Conservation (phyloP, 345 rosid genomes). For the Rubroshorea leprosula region DNA sequence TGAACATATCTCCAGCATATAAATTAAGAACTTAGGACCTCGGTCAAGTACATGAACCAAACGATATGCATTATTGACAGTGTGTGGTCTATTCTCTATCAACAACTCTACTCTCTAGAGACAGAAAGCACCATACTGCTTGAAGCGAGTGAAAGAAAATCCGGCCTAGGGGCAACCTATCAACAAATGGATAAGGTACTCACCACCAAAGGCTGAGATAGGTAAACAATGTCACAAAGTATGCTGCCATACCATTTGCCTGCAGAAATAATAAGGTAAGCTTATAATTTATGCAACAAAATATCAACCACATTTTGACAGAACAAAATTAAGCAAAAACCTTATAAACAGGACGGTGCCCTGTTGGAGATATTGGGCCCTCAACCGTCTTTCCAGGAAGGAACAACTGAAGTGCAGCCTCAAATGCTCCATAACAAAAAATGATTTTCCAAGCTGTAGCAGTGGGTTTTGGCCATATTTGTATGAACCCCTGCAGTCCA, state of each 20-base stretch:
- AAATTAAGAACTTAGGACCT: not conserved
- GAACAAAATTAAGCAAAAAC: slow-evolving; percentile 23
- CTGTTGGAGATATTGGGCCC: slow-evolving; percentile 88
- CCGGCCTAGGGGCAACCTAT: not conserved
- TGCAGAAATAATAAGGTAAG: slow-evolving; percentile 25
- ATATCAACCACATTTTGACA: not conserved
- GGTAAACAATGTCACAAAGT: slow-evolving; percentile 63
- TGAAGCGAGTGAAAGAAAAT: slow-evolving; percentile 6
- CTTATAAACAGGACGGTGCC: slow-evolving; percentile 88
- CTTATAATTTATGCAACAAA: slow-evolving; percentile 7
- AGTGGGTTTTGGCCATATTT: slow-evolving; percentile 84
- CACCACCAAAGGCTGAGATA: slow-evolving; percentile 96
- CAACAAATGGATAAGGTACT: slow-evolving; percentile 24
- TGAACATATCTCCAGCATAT: not conserved
- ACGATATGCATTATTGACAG: slow-evolving; percentile 3
- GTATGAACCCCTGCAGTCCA: slow-evolving; percentile 63
- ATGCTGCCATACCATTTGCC: slow-evolving; percentile 92
- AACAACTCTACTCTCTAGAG: no score
- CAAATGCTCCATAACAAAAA: slow-evolving; percentile 71
- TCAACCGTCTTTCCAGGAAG: slow-evolving; percentile 85
- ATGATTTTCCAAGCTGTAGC: slow-evolving; percentile 67
- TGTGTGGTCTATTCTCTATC: not conserved
- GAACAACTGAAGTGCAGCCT: slow-evolving; percentile 88
- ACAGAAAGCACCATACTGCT: not conserved
- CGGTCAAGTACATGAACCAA: not conserved